phyloP scores from a whole-genome alignment of 2,329 filamentous ascomycete species.

The Fusarium verticillioides region DNA sequence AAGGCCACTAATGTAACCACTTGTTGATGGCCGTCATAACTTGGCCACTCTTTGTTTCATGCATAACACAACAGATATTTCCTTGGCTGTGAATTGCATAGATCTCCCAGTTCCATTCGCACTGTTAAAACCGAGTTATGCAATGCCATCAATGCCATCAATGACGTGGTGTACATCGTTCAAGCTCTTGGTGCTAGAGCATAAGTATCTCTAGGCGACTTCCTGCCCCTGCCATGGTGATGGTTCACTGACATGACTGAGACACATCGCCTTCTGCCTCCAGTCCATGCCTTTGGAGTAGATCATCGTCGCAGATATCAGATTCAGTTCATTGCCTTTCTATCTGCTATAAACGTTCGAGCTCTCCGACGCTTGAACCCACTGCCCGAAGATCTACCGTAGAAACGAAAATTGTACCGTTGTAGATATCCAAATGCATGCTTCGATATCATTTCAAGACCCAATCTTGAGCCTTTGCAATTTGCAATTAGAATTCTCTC shows the following conservation, averaged over 20 bases:
- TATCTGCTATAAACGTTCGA: neutral
- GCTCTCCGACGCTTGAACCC: neutral
- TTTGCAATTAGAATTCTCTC: neutral
- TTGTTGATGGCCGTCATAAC: constrained; percentile 23
- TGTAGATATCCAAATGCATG: neutral
- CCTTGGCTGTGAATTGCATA: neutral
- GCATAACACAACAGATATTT: neutral
- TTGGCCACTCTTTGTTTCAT: constrained; percentile 17
- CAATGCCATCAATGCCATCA: neutral
- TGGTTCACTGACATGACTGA: neutral
- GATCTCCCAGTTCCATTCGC: neutral
- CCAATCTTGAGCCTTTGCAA: neutral
- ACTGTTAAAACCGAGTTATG: neutral
- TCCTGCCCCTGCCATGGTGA: neutral
- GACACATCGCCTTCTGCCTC: neutral
- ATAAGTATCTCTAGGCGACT: neutral
- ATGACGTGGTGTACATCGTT: neutral
- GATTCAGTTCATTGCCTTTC: neutral
- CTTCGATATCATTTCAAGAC: neutral
- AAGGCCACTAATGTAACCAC: constrained; percentile 41
- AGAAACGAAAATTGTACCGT: constrained; percentile 9
- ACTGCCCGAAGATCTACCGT: constrained; percentile 33
- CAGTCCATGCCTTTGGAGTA: neutral
- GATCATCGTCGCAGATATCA: neutral
- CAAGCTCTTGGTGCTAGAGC: neutral